Evolutionary conservation across 2,329 filamentous ascomycete species (phyloP).

Genomic region (Microdochium paspali): DNA sequence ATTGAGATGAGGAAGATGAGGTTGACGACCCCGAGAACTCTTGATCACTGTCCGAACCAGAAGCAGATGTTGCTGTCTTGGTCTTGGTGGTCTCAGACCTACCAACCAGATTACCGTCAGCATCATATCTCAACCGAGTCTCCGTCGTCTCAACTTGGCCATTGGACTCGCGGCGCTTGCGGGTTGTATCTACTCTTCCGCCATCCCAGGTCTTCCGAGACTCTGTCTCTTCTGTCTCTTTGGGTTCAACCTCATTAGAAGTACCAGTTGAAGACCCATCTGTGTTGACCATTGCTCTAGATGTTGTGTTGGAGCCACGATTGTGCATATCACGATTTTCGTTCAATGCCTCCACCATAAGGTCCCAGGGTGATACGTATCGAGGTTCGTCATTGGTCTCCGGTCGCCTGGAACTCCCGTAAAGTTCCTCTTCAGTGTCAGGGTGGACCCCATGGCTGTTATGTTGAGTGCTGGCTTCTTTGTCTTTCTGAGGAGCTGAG

Average conservation of each 20-base stretch:
- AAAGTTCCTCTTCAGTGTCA: conserved; percentile 9
- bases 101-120: conserved; percentile 11
- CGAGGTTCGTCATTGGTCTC: background rate
- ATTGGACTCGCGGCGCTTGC: conserved; percentile 4
- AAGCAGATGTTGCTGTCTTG: conserved; percentile 7
- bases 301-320: too few relatives aligned
- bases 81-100: conserved; percentile 5
- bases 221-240: conserved; percentile 2
- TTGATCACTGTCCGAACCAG: background rate
- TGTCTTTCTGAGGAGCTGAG: background rate
- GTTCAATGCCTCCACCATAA: background rate
- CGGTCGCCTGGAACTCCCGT: conserved; percentile 1
- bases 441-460: conserved; percentile 2
- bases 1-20: background rate
- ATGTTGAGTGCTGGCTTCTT: background rate
- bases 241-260: background rate
- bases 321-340: too few relatives aligned
- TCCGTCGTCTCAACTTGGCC: conserved; percentile 7
- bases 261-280: background rate
- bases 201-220: conserved; percentile 10
- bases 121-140: conserved; percentile 8
- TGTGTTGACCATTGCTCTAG: background rate
- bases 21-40: background rate
- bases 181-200: conserved; percentile 10
- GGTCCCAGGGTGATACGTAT: background rate